These are phyloP conservation scores for Saturnispora gosingensis DNA, from an alignment of 805 yeast genomes.

Conservation along the genomic window DNA sequence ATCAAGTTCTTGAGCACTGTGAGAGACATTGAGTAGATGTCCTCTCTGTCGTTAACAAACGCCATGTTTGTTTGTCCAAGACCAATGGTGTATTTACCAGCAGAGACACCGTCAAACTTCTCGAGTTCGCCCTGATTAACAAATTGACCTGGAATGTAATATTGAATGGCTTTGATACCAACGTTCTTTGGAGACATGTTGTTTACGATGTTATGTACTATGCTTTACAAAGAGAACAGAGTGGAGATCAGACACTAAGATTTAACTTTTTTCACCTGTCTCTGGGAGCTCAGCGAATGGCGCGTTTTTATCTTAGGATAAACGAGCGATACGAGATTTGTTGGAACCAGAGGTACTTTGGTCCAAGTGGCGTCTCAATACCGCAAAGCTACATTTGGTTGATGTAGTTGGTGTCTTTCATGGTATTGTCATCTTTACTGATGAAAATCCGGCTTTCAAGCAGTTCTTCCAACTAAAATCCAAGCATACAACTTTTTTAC, in stretches of 20 bases:
- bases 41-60: constrained; percentile 95
- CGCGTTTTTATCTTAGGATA: not conserved
- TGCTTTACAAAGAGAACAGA: not conserved
- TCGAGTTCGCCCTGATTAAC: constrained; percentile 89
- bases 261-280: not conserved
- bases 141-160: constrained; percentile 76
- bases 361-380: not conserved
- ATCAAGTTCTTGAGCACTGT: constrained; percentile 77
- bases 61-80: constrained; percentile 98
- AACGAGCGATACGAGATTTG: constrained; percentile 1
- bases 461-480: too few species aligned
- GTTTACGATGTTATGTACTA: constrained; percentile 12
- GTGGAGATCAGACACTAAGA: not conserved
- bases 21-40: constrained; percentile 86
- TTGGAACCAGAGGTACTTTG: not conserved
- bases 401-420: not conserved
- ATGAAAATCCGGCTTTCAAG: too few species aligned
- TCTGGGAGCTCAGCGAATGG: not conserved
- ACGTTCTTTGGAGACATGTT: constrained; percentile 51
- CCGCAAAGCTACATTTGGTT: not conserved
- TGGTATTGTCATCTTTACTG: too few species aligned
- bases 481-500: too few species aligned
- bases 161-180: constrained; percentile 95
- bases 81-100: constrained; percentile 97
- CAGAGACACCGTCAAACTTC: constrained; percentile 70